Evolutionary conservation across 139 green algal genomes (phyloP), one percentile per base, ranked within the genome.

Genomic region (Chara braunii): DNA sequence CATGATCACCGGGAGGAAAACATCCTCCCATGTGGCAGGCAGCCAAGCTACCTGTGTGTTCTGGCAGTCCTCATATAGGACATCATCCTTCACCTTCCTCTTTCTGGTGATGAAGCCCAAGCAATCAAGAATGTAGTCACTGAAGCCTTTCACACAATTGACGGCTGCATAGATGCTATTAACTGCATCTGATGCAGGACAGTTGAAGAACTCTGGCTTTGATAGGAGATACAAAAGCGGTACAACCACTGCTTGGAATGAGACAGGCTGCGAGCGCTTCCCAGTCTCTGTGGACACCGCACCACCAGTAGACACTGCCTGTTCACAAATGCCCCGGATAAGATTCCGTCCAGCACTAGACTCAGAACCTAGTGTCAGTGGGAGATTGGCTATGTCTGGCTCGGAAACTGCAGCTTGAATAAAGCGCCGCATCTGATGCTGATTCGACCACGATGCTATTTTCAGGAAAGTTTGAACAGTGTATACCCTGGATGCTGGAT

Each of bases 71-170:
- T n/a, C n/a, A n/a, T n/a, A n/a, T n/a, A n/a, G n/a, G n/a, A n/a
- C n/a, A 89, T 73, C n/a, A 83, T 74, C 56, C 24, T 7, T 72
- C 12, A 5, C 7, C 62, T 72, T 53, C 52, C 60, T 51, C 2
- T 9, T 34, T 26, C 45, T 55, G 31, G 60, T 70, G 1, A 70
- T 26, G 14, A 70, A 18, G 6, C 32, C 5, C 4, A 72, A 30
- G 54, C 62, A 72, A 34, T 18, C 1, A 31, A 72, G 18, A 5
- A 72, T 31, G 24, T 69, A 69, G 11, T 54, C n/a, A 28, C 69
- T 26, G 11, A 72, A 72, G 18, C 62, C 62, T 4, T 32, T 12
- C 14, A 68, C 34, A 12, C 69, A 31, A 33, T 72, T 26, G 4
- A 72, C 32, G 14, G 62, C n/a, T 18, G 62, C 62, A 6, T 71